Conservation (phyloP, 352 stramenopile genomes). For the Pythium plurisporium region DNA sequence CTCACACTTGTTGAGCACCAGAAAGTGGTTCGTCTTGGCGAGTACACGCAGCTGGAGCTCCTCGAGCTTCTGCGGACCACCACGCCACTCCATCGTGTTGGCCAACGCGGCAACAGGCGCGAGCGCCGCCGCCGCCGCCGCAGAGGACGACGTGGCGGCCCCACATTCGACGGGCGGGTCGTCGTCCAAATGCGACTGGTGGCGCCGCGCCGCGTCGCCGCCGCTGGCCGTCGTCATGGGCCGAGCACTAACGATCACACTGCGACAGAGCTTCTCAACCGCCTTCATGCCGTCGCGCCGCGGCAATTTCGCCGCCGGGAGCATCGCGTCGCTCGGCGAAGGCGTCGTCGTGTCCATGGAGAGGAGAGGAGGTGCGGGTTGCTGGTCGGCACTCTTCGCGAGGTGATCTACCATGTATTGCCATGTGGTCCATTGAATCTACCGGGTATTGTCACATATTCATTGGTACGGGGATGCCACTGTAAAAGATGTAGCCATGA, state of each 20-base stretch:
- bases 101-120: not conserved
- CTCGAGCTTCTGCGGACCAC: constrained; percentile 47
- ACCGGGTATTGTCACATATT: not conserved
- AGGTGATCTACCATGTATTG: not conserved
- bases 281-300: constrained; percentile 23
- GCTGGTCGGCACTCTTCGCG: too few species aligned
- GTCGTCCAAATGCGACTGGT: constrained; percentile 46
- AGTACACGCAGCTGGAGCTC: constrained; percentile 56
- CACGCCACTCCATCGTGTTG: constrained; percentile 27
- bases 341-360: constrained; percentile 17
- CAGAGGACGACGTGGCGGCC: not conserved
- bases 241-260: not conserved
- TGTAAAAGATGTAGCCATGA: not conserved
- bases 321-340: constrained; percentile 2
- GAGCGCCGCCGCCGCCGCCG: constrained; percentile 9
- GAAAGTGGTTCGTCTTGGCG: constrained; percentile 41
- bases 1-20: constrained; percentile 77
- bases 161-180: constrained; percentile 1
- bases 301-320: constrained; percentile 19
- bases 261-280: constrained; percentile 21
- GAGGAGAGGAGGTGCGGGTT: too few species aligned
- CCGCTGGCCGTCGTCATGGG: constrained; percentile 16
- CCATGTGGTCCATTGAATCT: not conserved
- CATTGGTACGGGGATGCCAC: not conserved
- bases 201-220: constrained; percentile 27